Base-by-base conservation (phyloP, 2,329 filamentous ascomycete species). In the Emydomyces testavorans region DNA sequence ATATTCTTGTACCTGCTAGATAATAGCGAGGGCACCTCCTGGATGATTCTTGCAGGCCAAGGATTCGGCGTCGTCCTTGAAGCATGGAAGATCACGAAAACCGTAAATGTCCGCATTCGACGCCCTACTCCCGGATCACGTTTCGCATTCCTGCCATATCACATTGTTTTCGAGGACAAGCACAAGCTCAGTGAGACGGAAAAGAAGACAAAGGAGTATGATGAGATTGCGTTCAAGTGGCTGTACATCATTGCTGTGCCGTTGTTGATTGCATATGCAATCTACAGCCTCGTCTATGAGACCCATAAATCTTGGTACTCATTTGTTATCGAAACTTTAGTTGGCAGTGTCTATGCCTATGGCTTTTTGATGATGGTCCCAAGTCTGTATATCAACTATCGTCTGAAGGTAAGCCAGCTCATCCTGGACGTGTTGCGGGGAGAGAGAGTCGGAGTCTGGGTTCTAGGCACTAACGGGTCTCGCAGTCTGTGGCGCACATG, bases 331-430 rank as follows among this genome's bases (percentile, higher is more conserved):
- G 80, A 92, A 20, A 96, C 90, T 0, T 80, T 98, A 7, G 92
- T 98, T 18, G 92, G 89, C 8, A 90, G 84, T 36, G 92, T 98
- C 44, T 98, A 98, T 65, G 89, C 92, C 0, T 98, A 98, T 63
- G 92, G 92, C 3, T 98, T 98, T 75, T 71, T 98, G 52, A 94
- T 98, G 88, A 98, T 98, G 92, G 84, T 98, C 6, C 92, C 92
- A 11, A 84, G 81, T 51, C 74, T 98, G 28, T 98, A 96, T 72
- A 98, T 98, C 79, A 98, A 98, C 76, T 98, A 98, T 73, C 82
- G 90, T 10, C 79, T 98, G 57, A 94, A 90, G 76, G 83, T 81
- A 50, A 44, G 64, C 56, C 11, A 36, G 18, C 10, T 21, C 16
- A 47, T 46, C 8, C 31, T 41, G 4, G 23, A 16, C 16, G n/a